These are phyloP conservation scores for Pelargonium citronellum DNA, from an alignment of 441 rosid species.

Conservation along the genomic window DNA sequence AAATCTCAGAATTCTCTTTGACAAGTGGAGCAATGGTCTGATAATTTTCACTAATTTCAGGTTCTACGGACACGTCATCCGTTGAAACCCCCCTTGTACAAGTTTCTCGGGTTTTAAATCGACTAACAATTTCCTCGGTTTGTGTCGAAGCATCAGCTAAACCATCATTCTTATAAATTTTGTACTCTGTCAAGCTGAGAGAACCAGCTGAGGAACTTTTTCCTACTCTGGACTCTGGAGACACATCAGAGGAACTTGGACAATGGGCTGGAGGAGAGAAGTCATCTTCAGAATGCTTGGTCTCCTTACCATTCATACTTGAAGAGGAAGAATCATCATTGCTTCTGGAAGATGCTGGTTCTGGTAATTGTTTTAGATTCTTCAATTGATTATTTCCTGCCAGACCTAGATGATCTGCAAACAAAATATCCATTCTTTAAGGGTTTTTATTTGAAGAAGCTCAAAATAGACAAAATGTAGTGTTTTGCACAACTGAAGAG, in stretches of 20 bases:
- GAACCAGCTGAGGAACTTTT: conserved; percentile 65
- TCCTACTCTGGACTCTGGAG: conserved; percentile 57
- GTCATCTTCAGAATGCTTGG: conserved; percentile 67
- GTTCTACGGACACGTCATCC: conserved; percentile 50
- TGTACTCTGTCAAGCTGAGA: conserved; percentile 68
- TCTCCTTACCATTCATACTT: conserved; percentile 60
- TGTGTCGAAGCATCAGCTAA: conserved; percentile 83
- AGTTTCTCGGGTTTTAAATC: conserved; percentile 46
- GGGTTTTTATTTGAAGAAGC: neutral
- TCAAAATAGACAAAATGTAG: neutral
- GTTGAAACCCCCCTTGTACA: conserved; percentile 89
- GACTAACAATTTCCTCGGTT: conserved; percentile 58
- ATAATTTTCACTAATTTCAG: conserved; percentile 28
- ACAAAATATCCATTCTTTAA: neutral
- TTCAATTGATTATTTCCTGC: conserved; percentile 29
- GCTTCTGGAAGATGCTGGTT: conserved; percentile 68
- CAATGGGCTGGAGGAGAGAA: conserved; percentile 55
- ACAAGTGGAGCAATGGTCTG: conserved; percentile 30
- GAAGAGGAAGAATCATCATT: conserved; percentile 75
- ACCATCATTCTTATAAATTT: conserved; percentile 58
- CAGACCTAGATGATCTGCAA: conserved; percentile 46
- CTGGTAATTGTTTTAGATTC: conserved; percentile 61
- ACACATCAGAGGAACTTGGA: conserved; percentile 51
- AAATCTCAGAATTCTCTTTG: conserved; percentile 42
- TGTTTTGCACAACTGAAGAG: neutral